phyloP scores from a whole-genome alignment of 495 filamentous ascomycete genomes.

The Amphirosellinia nigrospora region DNA sequence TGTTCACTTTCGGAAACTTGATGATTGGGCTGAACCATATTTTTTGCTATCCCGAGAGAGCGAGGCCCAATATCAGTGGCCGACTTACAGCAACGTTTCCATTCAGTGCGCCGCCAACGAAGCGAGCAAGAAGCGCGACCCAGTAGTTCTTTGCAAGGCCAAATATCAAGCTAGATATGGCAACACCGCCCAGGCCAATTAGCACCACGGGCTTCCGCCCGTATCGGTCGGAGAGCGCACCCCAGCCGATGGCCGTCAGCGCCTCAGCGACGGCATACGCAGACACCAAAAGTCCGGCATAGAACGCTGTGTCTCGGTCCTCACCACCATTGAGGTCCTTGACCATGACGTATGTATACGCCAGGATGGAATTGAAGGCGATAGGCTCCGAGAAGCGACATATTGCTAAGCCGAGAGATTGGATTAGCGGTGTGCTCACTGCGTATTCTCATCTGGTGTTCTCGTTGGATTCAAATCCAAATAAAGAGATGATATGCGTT shows the following conservation, averaged over 20 bases:
- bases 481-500: not conserved
- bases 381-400: slow-evolving; percentile 93
- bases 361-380: slow-evolving; percentile 96
- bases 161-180: slow-evolving; percentile 85
- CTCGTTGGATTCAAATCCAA: not conserved
- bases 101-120: slow-evolving; percentile 82
- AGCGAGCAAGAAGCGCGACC: slow-evolving; percentile 77
- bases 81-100: slow-evolving; percentile 58
- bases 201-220: slow-evolving; percentile 85
- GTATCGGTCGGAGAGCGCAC: slow-evolving; percentile 78
- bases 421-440: not conserved
- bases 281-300: slow-evolving; percentile 87
- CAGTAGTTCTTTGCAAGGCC: slow-evolving; percentile 79
- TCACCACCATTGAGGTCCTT: slow-evolving; percentile 74
- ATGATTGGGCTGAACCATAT: no score
- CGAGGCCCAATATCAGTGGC: not conserved
- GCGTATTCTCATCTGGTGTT: not conserved
- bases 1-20: not conserved
- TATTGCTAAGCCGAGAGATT: slow-evolving; percentile 60
- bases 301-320: slow-evolving; percentile 75
- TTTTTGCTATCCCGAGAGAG: not conserved
- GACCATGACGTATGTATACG: slow-evolving; percentile 93
- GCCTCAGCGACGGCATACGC: slow-evolving; percentile 89
- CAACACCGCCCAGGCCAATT: slow-evolving; percentile 79
- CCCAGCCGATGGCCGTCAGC: slow-evolving; percentile 81